Base-by-base conservation (phyloP, 1,139 yeast genomes). In the Kodamaea ohmeri region DNA sequence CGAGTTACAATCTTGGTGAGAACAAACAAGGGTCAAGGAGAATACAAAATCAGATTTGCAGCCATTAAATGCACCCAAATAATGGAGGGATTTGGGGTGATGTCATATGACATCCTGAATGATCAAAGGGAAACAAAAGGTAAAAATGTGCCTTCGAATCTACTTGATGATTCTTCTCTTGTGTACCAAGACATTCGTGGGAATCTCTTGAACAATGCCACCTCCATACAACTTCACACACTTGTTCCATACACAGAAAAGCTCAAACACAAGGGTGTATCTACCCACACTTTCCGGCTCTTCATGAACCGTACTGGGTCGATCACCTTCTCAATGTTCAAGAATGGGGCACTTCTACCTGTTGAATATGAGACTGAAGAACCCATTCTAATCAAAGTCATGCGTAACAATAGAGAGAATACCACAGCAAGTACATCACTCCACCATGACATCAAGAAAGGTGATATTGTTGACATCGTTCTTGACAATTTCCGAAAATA, bases 381-480 rank as follows among this genome's bases (percentile, higher is more conserved):
- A 19, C 64, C 59, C 7, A 37, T 56, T 4, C 40, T 52, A 12
- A 43, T 33, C 32, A 16, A 42, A 36, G n/a, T 9, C 25, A 24
- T 24, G 6, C 25, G 25, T 5, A n/a, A n/a, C n/a, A n/a, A n/a
- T n/a, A 9, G n/a, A 6, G 25, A 24, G 12, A 9, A 6, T 5
- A 24, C n/a, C 4, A 9, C 9, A 13, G 6, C 12, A 9, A 13
- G 12, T 6, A 13, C 12, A 11, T 24, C 25, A 11, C 25, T 24
- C 39, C 36, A 49, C 9, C 45, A 49, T 24, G 47, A 49, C 15
- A 49, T 60, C 16, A 36, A 41, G n/a, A 34, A 21, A 2, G 63
- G 63, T 4, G 61, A 61, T 20, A 45, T 52, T 1, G 55, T 60
- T n/a, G 67, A 63, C 35, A 47, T 63, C 27, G 49, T 63, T 17